These are phyloP conservation scores for Leishmania major DNA, from an alignment of 208 protist species.

Conservation along the genomic window DNA sequence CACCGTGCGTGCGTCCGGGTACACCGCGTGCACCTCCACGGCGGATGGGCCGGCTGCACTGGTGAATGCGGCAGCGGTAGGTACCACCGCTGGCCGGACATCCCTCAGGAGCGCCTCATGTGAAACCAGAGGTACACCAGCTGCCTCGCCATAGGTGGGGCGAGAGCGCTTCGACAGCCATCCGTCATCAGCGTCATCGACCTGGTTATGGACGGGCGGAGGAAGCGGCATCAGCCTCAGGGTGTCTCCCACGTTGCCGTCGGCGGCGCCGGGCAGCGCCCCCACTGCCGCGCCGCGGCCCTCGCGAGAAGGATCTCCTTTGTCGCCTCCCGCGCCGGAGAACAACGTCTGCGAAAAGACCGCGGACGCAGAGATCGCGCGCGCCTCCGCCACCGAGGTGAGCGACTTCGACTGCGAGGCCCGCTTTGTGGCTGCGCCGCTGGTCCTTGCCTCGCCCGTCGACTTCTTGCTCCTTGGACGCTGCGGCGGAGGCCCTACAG, in stretches of 20 bases:
- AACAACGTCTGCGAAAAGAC: not conserved
- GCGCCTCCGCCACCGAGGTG: not conserved
- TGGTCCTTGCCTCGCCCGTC: not conserved
- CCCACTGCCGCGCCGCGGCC: not conserved
- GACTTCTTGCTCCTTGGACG: not conserved
- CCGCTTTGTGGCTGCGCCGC: not conserved
- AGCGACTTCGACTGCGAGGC: not conserved
- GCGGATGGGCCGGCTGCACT: not conserved
- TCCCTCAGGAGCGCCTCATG: slow-evolving; percentile 22
- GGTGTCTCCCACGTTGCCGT: not conserved
- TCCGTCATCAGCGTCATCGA: not conserved
- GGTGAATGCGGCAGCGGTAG: not conserved
- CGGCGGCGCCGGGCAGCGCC: not conserved
- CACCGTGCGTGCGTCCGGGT: slow-evolving; percentile 5
- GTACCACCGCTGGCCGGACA: not conserved
- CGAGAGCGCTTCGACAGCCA: not conserved
- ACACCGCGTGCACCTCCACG: slow-evolving; percentile 20
- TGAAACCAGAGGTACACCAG: slow-evolving; percentile 18
- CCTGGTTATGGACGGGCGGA: not conserved
- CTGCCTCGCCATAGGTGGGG: not conserved
- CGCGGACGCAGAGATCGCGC: not conserved
- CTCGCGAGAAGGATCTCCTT: not conserved
- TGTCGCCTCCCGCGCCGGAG: not conserved
- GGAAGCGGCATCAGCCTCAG: slow-evolving; percentile 18
- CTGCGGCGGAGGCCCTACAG: slow-evolving; percentile 2